These are phyloP conservation scores for Tympanopsis confertula DNA, from an alignment of 2,329 filamentous ascomycete species.

Conservation along the genomic window DNA sequence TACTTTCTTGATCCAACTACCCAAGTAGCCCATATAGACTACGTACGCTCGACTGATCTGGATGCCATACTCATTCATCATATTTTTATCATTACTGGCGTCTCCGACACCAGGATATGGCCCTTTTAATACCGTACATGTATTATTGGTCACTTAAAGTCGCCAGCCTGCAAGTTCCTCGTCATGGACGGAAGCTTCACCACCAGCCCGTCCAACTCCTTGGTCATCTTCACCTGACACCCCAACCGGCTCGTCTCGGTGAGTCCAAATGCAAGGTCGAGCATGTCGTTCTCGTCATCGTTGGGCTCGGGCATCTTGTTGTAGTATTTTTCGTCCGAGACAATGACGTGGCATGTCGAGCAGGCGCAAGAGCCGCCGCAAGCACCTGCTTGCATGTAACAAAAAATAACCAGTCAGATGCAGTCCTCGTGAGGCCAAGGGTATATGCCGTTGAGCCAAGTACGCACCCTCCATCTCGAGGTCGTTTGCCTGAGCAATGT, in stretches of 20 bases:
- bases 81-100: conserved; percentile 7
- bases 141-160: conserved; percentile 67
- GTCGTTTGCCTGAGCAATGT: conserved; percentile 89
- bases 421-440: conserved; percentile 1
- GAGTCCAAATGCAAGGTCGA: conserved; percentile 80
- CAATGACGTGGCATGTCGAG: conserved; percentile 85
- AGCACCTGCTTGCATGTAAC: conserved; percentile 38
- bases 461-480: conserved; percentile 81
- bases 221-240: conserved; percentile 85
- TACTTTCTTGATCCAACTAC: too few species aligned
- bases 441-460: not conserved
- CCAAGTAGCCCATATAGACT: too few species aligned
- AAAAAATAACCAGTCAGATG: not conserved
- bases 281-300: conserved; percentile 79
- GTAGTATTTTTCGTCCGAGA: conserved; percentile 61
- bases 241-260: conserved; percentile 76
- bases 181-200: conserved; percentile 89
- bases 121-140: conserved; percentile 12
- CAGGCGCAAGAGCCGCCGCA: conserved; percentile 91
- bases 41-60: too few species aligned
- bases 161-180: conserved; percentile 86
- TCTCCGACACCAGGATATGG: conserved; percentile 14
- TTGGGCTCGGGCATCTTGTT: conserved; percentile 69
- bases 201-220: conserved; percentile 74
- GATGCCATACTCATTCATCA: too few species aligned